Conservation (phyloP, 148 eudicot genomes). For the Cornus florida region DNA sequence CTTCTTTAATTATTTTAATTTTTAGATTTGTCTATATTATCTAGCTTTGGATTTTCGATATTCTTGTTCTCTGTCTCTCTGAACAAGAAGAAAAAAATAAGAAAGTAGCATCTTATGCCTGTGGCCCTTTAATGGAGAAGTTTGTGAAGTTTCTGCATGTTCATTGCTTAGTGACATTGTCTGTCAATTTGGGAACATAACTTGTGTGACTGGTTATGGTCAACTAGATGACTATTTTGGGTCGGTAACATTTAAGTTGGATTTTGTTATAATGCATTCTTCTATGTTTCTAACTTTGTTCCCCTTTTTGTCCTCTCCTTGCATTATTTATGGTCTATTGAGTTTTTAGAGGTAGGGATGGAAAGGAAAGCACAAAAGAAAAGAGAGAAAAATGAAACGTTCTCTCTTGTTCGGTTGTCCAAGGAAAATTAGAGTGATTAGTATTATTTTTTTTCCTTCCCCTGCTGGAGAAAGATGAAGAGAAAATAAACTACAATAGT, state of each 20-base stretch:
- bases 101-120: background rate
- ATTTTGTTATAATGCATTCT: too few relatives aligned
- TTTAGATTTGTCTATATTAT: conserved; percentile 18
- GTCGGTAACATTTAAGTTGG: too few relatives aligned
- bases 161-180: background rate
- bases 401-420: too few relatives aligned
- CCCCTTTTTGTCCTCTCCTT: too few relatives aligned
- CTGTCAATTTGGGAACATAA: background rate
- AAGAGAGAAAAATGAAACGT: too few relatives aligned
- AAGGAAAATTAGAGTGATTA: too few relatives aligned
- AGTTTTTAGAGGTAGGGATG: too few relatives aligned
- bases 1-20: background rate
- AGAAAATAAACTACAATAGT: background rate
- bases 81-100: conserved; percentile 11
- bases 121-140: background rate
- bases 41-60: conserved; percentile 7
- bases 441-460: too few relatives aligned
- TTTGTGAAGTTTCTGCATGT: background rate
- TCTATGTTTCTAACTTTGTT: too few relatives aligned
- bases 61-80: conserved; percentile 20
- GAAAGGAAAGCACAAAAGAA: too few relatives aligned
- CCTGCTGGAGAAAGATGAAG: too few relatives aligned
- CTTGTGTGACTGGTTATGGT: background rate
- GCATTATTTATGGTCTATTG: too few relatives aligned
- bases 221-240: background rate